Conservation (phyloP, 2,329 filamentous ascomycete species). For the Drechmeria coniospora region DNA sequence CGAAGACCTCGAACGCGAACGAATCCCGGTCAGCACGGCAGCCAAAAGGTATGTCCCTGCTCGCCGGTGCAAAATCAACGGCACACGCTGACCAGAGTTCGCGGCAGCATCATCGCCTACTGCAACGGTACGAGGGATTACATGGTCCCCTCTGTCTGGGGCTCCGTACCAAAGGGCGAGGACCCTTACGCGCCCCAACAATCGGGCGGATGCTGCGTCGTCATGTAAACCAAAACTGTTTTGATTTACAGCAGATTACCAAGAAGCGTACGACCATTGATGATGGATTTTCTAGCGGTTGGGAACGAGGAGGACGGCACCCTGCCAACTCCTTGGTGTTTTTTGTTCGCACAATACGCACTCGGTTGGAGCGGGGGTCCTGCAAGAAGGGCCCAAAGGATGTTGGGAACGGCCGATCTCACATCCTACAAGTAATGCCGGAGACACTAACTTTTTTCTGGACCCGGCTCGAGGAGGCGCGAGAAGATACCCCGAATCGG, state of each 20-base stretch:
- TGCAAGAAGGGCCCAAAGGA: no score
- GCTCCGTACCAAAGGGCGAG: slow-evolving; percentile 81
- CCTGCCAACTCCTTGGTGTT: no score
- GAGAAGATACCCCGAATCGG: slow-evolving; percentile 3
- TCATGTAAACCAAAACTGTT: slow-evolving; percentile 52
- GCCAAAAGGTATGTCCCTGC: slow-evolving; percentile 53
- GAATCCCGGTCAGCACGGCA: slow-evolving; percentile 91
- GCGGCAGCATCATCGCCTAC: slow-evolving; percentile 82
- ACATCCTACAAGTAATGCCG: no score
- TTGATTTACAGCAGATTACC: slow-evolving; percentile 1
- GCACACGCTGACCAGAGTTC: slow-evolving; percentile 1
- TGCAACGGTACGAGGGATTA: slow-evolving; percentile 97
- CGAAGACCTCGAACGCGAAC: slow-evolving; percentile 87
- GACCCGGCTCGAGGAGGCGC: slow-evolving; percentile 1
- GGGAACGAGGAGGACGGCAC: not conserved
- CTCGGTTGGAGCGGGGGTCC: no score
- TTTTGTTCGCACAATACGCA: no score
- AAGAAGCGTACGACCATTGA: not conserved
- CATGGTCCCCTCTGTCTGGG: slow-evolving; percentile 98
- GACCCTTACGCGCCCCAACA: slow-evolving; percentile 98
- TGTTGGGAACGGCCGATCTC: no score
- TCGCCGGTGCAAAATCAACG: not conserved
- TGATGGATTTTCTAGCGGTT: not conserved
- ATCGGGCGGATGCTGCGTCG: slow-evolving; percentile 78
- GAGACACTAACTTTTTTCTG: not conserved